Conservation (phyloP, 176 grass and related monocot genomes). For the Oryza glaberrima region DNA sequence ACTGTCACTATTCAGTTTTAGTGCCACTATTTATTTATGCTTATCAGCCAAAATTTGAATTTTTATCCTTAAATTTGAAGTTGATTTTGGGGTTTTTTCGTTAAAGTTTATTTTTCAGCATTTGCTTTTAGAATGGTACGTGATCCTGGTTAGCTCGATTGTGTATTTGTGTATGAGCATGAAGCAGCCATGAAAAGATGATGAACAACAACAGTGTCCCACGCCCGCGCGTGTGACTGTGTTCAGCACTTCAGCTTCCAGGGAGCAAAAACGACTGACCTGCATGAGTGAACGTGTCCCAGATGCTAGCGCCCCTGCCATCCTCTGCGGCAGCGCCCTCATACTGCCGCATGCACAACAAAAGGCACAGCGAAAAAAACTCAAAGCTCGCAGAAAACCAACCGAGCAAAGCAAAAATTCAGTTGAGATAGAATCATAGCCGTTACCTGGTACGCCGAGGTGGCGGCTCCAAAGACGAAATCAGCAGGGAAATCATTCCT, state of each 20-base stretch:
- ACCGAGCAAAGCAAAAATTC: not conserved
- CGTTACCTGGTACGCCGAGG: conserved; percentile 15
- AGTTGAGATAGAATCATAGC: not conserved
- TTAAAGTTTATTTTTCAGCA: no score
- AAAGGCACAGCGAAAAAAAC: not conserved
- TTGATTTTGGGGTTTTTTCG: no score
- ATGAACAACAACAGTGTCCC: no score
- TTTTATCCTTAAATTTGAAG: no score
- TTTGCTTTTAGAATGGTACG: no score
- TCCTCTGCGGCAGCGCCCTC: conserved; percentile 55
- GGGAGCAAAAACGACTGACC: conserved; percentile 12
- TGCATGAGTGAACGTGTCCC: conserved; percentile 54
- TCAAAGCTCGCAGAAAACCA: not conserved
- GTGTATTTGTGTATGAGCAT: no score
- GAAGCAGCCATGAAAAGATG: no score
- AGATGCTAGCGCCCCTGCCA: conserved; percentile 50
- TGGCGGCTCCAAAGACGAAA: conserved; percentile 24
- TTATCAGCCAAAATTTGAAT: no score
- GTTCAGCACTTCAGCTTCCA: not conserved
- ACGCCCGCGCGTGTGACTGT: no score
- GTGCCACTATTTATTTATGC: no score
- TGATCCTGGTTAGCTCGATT: no score
- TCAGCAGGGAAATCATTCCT: not conserved
- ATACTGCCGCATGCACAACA: conserved; percentile 26
- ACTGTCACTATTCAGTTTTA: not conserved